Conservation (phyloP, 371 early-diverging fungal genomes). For the Amoeboaphelidium protococcarum region DNA sequence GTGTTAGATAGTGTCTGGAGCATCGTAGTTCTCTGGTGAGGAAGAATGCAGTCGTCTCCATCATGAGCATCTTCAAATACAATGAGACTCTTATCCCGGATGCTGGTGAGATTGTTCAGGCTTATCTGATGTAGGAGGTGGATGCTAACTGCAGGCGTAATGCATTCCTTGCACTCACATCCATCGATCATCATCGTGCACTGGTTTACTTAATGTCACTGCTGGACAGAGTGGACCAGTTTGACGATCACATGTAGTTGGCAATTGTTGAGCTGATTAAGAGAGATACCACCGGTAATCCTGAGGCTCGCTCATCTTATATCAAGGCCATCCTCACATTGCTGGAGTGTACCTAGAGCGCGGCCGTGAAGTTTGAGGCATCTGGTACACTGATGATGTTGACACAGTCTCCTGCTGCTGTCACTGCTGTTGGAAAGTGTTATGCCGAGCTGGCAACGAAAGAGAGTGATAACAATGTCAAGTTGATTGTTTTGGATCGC, state of each 20-base stretch:
- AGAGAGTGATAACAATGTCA: conserved; percentile 90
- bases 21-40: conserved; percentile 92
- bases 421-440: conserved; percentile 26
- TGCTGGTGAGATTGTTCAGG: conserved; percentile 56
- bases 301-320: conserved; percentile 31
- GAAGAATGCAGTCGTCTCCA: conserved; percentile 86
- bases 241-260: conserved; percentile 76
- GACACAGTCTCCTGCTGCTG: conserved; percentile 58
- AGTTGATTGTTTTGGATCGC: conserved; percentile 76
- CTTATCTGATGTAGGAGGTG: conserved; percentile 30
- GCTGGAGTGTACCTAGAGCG: conserved; percentile 35
- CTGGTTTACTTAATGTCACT: conserved; percentile 53
- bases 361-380: conserved; percentile 87
- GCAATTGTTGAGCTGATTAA: conserved; percentile 78
- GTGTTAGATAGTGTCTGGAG: conserved; percentile 63
- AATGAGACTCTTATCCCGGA: conserved; percentile 79
- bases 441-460: conserved; percentile 67
- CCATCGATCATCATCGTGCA: conserved; percentile 41
- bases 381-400: conserved; percentile 65
- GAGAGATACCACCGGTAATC: conserved; percentile 36
- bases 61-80: conserved; percentile 56
- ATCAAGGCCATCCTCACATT: conserved; percentile 65
- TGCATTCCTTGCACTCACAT: conserved; percentile 68
- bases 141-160: conserved; percentile 79
- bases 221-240: conserved; percentile 34